Evolutionary conservation across 164 flowering plant genomes (phyloP).

Genomic region (Tetrastigma voinierianum): DNA sequence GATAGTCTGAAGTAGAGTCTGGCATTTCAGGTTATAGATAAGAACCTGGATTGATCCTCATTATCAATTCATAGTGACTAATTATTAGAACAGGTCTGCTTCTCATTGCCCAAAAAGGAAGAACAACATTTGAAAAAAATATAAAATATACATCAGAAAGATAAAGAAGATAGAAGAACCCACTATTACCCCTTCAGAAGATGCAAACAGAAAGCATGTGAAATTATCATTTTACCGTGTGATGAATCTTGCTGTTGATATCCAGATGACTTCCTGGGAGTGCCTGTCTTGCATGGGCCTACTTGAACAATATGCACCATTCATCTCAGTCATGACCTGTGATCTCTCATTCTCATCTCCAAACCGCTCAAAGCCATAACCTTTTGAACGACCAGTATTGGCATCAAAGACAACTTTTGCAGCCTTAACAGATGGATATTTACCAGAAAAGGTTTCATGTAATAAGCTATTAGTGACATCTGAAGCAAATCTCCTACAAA

Average conservation of each 20-base stretch:
- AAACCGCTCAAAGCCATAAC: constrained; percentile 96
- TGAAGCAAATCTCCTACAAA: constrained; percentile 96
- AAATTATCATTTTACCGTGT: constrained; percentile 48
- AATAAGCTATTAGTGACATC: constrained; percentile 85
- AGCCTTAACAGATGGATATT: constrained; percentile 86
- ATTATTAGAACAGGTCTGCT: not conserved
- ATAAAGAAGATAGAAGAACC: not conserved
- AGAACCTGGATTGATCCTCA: not conserved
- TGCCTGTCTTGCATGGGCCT: constrained; percentile 94
- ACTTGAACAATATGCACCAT: constrained; percentile 83
- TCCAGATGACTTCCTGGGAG: constrained; percentile 86
- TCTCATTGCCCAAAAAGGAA: too few species aligned
- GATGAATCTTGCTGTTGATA: constrained; percentile 67
- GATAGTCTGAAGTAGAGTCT: too few species aligned
- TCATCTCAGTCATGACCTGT: constrained; percentile 90
- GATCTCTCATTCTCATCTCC: constrained; percentile 87
- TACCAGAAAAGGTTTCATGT: constrained; percentile 81
- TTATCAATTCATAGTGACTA: not conserved
- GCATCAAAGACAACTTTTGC: constrained; percentile 97
- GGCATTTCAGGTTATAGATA: not conserved
- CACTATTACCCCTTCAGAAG: not conserved
- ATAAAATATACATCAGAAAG: not conserved
- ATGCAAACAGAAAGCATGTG: not conserved
- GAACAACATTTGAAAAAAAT: not conserved
- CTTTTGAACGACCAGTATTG: constrained; percentile 94